phyloP scores from a whole-genome alignment of 495 filamentous ascomycete genomes.

The Halenospora varia region DNA sequence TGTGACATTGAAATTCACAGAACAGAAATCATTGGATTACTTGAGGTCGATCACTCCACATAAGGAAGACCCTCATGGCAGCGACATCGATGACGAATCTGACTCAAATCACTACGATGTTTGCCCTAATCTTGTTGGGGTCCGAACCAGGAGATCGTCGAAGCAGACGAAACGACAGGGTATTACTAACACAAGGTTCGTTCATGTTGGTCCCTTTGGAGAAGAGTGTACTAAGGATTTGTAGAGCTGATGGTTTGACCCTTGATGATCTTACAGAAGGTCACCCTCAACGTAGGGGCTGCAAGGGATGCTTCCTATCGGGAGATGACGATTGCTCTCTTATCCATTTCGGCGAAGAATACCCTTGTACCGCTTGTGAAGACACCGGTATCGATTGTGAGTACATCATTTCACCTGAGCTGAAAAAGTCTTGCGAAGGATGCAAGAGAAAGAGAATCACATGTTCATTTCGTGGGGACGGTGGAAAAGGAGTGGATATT shows the following conservation, averaged over 20 bases:
- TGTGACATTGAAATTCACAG: conserved; percentile 8
- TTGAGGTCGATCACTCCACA: conserved; percentile 11
- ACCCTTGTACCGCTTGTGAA: conserved; percentile 15
- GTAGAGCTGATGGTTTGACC: conserved; percentile 16
- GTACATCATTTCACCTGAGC: conserved; percentile 10
- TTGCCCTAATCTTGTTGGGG: not conserved
- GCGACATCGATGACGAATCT: not conserved
- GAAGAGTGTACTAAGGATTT: too few relatives aligned
- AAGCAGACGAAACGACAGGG: not conserved
- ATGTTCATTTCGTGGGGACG: conserved; percentile 7
- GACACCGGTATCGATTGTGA: conserved; percentile 17
- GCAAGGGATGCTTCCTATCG: conserved; percentile 16
- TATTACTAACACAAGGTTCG: not conserved
- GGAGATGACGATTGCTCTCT: conserved; percentile 18
- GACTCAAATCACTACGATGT: not conserved
- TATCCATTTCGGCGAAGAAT: conserved; percentile 6
- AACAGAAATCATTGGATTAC: conserved; percentile 3
- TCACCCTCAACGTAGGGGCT: conserved; percentile 16
- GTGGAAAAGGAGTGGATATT: conserved; percentile 2
- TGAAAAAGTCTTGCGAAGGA: conserved; percentile 13
- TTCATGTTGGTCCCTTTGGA: too few relatives aligned
- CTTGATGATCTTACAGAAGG: conserved; percentile 5
- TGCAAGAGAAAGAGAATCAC: conserved; percentile 10
- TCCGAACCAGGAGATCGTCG: not conserved
- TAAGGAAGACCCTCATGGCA: not conserved